Evolutionary conservation across 306 rosid species (phyloP), one percentile per base, ranked within the genome.

Genomic region (Glycine latifolia): DNA sequence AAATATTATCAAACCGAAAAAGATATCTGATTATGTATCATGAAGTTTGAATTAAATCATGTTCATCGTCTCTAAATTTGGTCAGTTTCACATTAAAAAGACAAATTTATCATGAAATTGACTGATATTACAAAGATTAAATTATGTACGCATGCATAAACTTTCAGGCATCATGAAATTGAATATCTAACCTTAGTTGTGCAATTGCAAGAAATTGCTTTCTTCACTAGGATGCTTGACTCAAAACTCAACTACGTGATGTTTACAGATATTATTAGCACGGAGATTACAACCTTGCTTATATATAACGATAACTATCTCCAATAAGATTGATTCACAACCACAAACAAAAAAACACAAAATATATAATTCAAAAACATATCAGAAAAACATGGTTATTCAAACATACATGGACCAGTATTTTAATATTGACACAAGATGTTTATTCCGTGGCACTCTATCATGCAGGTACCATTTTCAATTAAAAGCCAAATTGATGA

Each of bases 361-460:
- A 44, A 44, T 14, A 68, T 26, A 26, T 63, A 39, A 37, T 37
- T 5, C 6, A 31, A 70, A 13, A 69, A 8, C 60, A 17, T 48
- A 67, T 6, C 5, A 16, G 78, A 72, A 62, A 70, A 79, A 80
- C 71, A 59, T 48, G 11, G 54, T 70, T 33, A 62, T 67, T n/a
- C 26, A 58, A 58, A 8, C 71, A 33, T 79, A n/a, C 26, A 84
- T 79, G 26, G 49, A 71, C n/a, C 7, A 62, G 61, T 8, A 37
- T 58, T 77, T 83, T 46, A 72, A 43, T 7, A 12, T 16, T 31
- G 75, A 78, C 71, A 78, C 46, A 43, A 63, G 77, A 69, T 59
- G 59, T 71, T 76, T 79, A 86, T 79, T 75, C 77, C 16, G 69
- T 31, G 11, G 50, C 72, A 66, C 52, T 26, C 49, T 17, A 14